phyloP scores from a whole-genome alignment of 2,329 filamentous ascomycete species.

The Cercospora sp. region DNA sequence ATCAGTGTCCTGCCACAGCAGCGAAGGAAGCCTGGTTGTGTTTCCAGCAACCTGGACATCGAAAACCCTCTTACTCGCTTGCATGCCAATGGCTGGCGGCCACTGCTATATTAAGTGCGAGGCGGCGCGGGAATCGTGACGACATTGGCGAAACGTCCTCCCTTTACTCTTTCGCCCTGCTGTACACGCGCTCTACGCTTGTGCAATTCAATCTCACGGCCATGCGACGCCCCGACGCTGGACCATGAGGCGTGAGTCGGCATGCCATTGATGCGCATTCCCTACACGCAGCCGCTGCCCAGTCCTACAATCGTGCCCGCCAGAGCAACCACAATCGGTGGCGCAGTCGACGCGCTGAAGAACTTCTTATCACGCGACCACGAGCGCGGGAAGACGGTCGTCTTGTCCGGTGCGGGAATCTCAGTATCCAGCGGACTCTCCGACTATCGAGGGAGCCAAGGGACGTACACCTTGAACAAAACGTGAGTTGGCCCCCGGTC shows the following conservation, averaged over 20 bases:
- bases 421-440: conserved; percentile 90
- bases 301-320: conserved; percentile 72
- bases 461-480: conserved; percentile 91
- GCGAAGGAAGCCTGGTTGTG: not conserved
- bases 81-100: not conserved
- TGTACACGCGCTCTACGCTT: not conserved
- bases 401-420: conserved; percentile 82
- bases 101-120: not conserved
- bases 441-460: conserved; percentile 86
- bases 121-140: conserved; percentile 11
- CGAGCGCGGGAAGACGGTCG: conserved; percentile 60
- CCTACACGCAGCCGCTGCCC: conserved; percentile 81
- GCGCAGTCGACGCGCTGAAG: conserved; percentile 74
- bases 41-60: not conserved
- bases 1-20: not conserved
- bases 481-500: conserved; percentile 39
- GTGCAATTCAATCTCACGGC: not conserved
- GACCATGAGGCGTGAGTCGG: conserved; percentile 5
- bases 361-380: conserved; percentile 64
- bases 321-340: conserved; percentile 67
- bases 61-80: not conserved
- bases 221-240: conserved; percentile 11
- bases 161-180: not conserved
- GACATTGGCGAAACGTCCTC: conserved; percentile 7
- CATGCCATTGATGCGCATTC: conserved; percentile 71